These are phyloP conservation scores for Botrytis fabae DNA, from an alignment of 2,329 filamentous ascomycete species.

Conservation along the genomic window DNA sequence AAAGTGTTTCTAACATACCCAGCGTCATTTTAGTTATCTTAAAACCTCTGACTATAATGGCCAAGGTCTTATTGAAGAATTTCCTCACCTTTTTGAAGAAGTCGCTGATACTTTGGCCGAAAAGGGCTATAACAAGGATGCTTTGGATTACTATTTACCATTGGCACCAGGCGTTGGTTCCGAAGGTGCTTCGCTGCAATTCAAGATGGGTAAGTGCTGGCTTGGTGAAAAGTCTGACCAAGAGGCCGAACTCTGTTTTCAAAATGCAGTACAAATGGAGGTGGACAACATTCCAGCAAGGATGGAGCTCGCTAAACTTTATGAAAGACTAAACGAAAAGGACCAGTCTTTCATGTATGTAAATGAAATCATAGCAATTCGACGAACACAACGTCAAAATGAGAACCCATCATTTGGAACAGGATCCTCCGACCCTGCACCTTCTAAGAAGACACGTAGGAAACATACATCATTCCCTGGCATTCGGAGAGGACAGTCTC, in stretches of 20 bases:
- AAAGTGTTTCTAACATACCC: conserved; percentile 24
- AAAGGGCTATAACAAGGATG: conserved; percentile 52
- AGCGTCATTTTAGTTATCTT: conserved; percentile 70
- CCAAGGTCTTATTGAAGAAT: conserved; percentile 58
- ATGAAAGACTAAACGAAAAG: conserved; percentile 70
- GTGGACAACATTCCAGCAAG: conserved; percentile 73
- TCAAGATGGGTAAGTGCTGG: conserved; percentile 62
- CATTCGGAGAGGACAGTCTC: conserved; percentile 9
- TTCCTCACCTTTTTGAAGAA: conserved; percentile 78
- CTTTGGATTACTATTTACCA: conserved; percentile 58
- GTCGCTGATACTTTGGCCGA: conserved; percentile 59
- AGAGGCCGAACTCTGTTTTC: conserved; percentile 75
- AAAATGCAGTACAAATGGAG: conserved; percentile 71
- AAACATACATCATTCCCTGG: neutral
- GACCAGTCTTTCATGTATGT: conserved; percentile 77
- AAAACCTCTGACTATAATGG: conserved; percentile 57
- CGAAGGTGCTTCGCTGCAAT: conserved; percentile 47
- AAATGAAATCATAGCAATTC: conserved; percentile 65
- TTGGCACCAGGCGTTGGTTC: conserved; percentile 52
- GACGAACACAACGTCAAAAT: conserved; percentile 46
- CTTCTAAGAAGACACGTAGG: conserved; percentile 21
- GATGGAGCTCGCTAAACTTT: conserved; percentile 78
- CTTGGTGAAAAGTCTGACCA: conserved; percentile 61
- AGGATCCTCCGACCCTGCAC: conserved; percentile 5
- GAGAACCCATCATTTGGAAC: conserved; percentile 43